A percentile compares a stretch with the other conserved stretches of the same genome.
Conservation (phyloP, 108 stramenopile genomes). For the Nitzschia sp. region DNA sequence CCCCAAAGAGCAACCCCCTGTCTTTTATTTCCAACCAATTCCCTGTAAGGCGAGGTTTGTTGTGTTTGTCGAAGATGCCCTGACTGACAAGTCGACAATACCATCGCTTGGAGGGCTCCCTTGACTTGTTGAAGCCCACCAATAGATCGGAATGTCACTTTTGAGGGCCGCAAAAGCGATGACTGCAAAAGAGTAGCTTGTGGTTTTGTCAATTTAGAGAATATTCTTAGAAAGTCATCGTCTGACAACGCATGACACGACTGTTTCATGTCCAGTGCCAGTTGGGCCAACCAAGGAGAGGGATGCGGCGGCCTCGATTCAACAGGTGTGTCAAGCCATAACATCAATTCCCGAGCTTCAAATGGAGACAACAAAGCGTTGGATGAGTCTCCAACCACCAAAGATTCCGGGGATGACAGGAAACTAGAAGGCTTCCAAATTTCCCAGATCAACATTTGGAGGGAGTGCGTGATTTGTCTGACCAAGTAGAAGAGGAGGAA, state of each 20-base stretch:
- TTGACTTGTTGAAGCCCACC: slow-evolving; percentile 21
- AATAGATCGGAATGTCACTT: slow-evolving; percentile 12
- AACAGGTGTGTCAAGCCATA: slow-evolving; percentile 14
- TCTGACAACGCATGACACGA: slow-evolving; percentile 6
- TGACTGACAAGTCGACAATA: background rate
- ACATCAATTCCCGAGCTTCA: slow-evolving; percentile 6
- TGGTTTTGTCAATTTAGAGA: slow-evolving; percentile 18
- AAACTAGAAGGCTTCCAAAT: no score
- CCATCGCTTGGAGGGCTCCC: background rate
- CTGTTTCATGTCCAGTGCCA: slow-evolving; percentile 20
- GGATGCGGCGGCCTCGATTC: background rate
- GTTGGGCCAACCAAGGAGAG: slow-evolving; percentile 8
- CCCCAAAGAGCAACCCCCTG: slow-evolving; percentile 85
- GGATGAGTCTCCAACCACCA: no score
- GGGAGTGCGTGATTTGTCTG: no score
- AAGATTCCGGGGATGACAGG: no score
- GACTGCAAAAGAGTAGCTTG: slow-evolving; percentile 24
- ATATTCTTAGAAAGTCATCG: slow-evolving; percentile 14
- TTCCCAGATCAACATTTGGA: no score
- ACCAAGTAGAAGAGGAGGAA: no score
- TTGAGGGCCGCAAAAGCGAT: slow-evolving; percentile 17
- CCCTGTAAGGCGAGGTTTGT: slow-evolving; percentile 13
- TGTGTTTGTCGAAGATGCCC: background rate
- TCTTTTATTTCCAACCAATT: slow-evolving; percentile 10
- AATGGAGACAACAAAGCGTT: slow-evolving; percentile 5